Base-by-base conservation (phyloP, 2,329 filamentous ascomycete species). In the Ophiocordyceps camponoti-leonardi region DNA sequence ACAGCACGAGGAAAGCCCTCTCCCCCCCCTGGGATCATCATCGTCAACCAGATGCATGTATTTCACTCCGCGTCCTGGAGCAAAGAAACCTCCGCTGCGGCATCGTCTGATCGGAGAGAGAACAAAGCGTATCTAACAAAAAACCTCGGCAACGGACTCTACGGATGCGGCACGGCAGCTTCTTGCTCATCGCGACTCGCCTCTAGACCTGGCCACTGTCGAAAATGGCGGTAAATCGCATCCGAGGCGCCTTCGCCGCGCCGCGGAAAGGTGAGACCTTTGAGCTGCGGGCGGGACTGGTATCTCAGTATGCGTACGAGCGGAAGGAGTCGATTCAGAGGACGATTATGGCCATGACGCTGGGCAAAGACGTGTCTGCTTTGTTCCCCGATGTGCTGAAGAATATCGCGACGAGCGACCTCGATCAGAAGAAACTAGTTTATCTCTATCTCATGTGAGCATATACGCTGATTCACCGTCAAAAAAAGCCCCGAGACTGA, bases 261-360 rank as follows among this genome's bases (percentile, higher is more conserved):
- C 92, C 92, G 56, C 80, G 83, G 59, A 98, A 98, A 71, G 92
- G 92, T 63, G 92, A 98, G 69, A 98, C 92, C 16, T 96, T 94
- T 62, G 92, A 98, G 72, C 70, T 98, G 66, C 83, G 92, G 63
- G 86, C 90, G 51, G 92, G 92, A 37, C 72, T 98, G 62, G 92
- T 93, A 51, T 98, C 92, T 52, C 92, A 98, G 69, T 98, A 96
- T 82, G 92, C 92, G 49, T 95, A 93, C 68, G 92, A 98, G 76
- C 82, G 87, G 58, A 98, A 98, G 67, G 92, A 98, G 71, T 85
- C 92, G 22, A 98, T 98, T 56, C 92, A 98, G 63, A 96, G 94
- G 74, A 98, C 92, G 52, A 98, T 98, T 68, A 96, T 96, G 88
- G 88, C 92, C 61, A 98, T 98, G 92, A 98, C 92, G 1, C 65